Base-by-base conservation (phyloP, 78 protist genomes). In the Bodo saltans region DNA sequence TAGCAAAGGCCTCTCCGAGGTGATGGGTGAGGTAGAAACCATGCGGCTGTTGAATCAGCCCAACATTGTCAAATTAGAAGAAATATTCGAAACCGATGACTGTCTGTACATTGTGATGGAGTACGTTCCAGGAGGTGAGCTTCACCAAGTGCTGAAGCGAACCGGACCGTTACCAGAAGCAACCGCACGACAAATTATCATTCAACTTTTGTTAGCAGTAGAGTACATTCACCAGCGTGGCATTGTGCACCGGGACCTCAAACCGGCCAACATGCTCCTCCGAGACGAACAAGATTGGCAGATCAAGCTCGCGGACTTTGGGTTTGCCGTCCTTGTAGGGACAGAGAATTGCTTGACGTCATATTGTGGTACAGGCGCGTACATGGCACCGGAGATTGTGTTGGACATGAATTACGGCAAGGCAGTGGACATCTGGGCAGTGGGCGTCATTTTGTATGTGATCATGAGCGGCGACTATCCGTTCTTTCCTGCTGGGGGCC, bases 221-320 rank as follows among this genome's bases (percentile, higher is more conserved):
- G 83, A 90, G 3, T 73, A 92, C 4, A 74, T 96, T 4, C 98
- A 96, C 88, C 1, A 25, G 28, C 23, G 81, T 39, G 92, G 92
- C 0, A 91, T 85, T 38, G 85, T 85, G 4, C 97, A 94, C 87
- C 42, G 98, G 2, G 98, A 96, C 84, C 68, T 94, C 69, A 97
- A 97, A 74, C 98, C 97, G 0, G 97, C 93, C 53, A 94, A 94
- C 87, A 69, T 93, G 78, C 87, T 76, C 27, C 17, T 76, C 12
- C 3, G 17, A 4, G 81, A 76, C 35, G 81, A 76, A 39, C 69
- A 38, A 32, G 81, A 38, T n/a, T 37, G 70, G 42, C 69, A 76
- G n/a, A 28, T 76, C 34, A 76, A 76, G 41, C 37, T 76, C 33
- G 81, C 81, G 47, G 81, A 76, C 52, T 76, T 76, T 38, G 81